Evolutionary conservation across 2,329 filamentous ascomycete species (phyloP), one percentile per base, ranked within the genome.

Genomic region (Colletotrichum aenigma): DNA sequence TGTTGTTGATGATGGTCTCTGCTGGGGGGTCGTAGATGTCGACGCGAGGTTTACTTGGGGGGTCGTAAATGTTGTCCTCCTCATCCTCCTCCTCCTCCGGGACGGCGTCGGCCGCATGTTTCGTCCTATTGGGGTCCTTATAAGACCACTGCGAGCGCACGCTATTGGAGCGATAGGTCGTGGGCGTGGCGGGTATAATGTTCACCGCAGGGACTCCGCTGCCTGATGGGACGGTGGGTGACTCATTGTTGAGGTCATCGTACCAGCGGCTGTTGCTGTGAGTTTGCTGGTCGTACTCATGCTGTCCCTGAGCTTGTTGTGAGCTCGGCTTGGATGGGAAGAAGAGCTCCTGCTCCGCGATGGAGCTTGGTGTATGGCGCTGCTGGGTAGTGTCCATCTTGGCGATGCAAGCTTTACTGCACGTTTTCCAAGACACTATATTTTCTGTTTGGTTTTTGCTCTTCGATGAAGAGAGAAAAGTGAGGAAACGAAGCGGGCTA

Each of bases 131-230:
- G 60, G 66, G 30, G 16, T 67, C 73, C 56, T 60, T 66, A 28
- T 62, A 75, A 28, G 73, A 75, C 6, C 32, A 60, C 43, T 75
- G 71, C 24, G 73, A 75, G 24, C 73, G 73, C 26, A 75, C 73
- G 26, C 73, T 75, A 58, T 73, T 73, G 70, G 73, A 75, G 38
- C 73, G 73, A 28, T 72, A 38, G 4, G 73, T 75, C 7, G 73
- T 73, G n/a, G 73, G 73, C 34, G 73, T 75, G 32, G 73, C 73
- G 5, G 73, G 73, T 60, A 75, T 75, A 24, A 75, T 73, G 32
- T 75, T 75, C 16, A 75, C 73, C 24, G 73, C 73, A 32, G 73
- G 73, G 55, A 75, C 73, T 24, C 70, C 70, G 70, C 73, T 68
- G 24, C 73, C 56, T n/a, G 56, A 26, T 48, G 71, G 69, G 26